A percentile compares a stretch with the other conserved stretches of the same genome.
Conservation (phyloP, 1,139 yeast species). For the Yamadazyma epiphylla region DNA sequence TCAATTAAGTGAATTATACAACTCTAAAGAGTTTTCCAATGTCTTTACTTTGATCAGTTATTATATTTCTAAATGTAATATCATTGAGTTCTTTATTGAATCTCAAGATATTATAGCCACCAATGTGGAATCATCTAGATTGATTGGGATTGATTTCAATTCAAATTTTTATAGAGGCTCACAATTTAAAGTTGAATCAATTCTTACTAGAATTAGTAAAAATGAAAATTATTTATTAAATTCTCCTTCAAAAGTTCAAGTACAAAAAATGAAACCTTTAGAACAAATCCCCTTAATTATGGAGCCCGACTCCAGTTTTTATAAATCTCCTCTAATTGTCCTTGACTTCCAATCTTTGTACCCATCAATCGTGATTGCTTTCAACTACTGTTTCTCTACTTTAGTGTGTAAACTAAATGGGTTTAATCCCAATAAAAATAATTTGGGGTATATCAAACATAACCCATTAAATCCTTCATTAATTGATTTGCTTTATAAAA, state of each 20-base stretch:
- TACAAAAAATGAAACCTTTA: slow-evolving; percentile 78
- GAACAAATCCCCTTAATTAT: slow-evolving; percentile 86
- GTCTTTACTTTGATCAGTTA: slow-evolving; percentile 45
- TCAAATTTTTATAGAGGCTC: slow-evolving; percentile 90
- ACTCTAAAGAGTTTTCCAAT: slow-evolving; percentile 19
- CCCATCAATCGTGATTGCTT: slow-evolving; percentile 90
- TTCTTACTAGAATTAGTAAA: slow-evolving; percentile 69
- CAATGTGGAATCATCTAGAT: slow-evolving; percentile 79
- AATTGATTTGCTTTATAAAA: slow-evolving; percentile 47
- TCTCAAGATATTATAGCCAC: slow-evolving; percentile 65
- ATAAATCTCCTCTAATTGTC: slow-evolving; percentile 85
- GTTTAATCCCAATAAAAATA: slow-evolving; percentile 33
- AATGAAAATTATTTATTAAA: slow-evolving; percentile 67
- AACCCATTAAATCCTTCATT: slow-evolving; percentile 55
- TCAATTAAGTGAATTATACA: slow-evolving; percentile 53
- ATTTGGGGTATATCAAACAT: slow-evolving; percentile 36
- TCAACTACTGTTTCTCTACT: slow-evolving; percentile 89
- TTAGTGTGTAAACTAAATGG: slow-evolving; percentile 67
- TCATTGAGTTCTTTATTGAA: slow-evolving; percentile 48
- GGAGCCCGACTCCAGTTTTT: slow-evolving; percentile 86
- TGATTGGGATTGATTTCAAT: slow-evolving; percentile 85
- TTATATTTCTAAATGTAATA: slow-evolving; percentile 45
- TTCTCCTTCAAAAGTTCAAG: slow-evolving; percentile 81
- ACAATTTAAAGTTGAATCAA: slow-evolving; percentile 88
- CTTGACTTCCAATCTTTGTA: slow-evolving; percentile 91